Evolutionary conservation across 805 yeast genomes (phyloP).

Genomic region (Suhomyces kilbournensis): DNA sequence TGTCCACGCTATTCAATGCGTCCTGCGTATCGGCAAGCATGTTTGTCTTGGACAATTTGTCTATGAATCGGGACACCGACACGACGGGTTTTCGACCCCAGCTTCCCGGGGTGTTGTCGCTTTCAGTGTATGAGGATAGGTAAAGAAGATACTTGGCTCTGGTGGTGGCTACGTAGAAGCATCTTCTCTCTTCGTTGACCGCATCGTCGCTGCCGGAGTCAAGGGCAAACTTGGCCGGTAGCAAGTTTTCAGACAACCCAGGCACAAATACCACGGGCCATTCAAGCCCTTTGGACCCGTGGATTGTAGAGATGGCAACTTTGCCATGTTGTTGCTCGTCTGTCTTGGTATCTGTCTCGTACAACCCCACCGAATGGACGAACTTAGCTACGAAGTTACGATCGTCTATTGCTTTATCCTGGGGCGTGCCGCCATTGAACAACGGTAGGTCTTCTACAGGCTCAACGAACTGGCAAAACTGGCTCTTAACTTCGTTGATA

Average conservation of each 20-base stretch:
- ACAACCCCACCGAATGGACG: conserved; percentile 32
- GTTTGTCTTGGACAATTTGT: conserved; percentile 6
- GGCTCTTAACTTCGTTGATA: conserved; percentile 38
- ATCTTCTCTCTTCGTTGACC: conserved; percentile 74
- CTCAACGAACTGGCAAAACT: conserved; percentile 33
- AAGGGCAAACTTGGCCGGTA: conserved; percentile 59
- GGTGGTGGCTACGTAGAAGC: conserved; percentile 85
- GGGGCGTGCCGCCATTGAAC: conserved; percentile 8
- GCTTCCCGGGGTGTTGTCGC: conserved; percentile 7
- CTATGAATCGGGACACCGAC: conserved; percentile 28
- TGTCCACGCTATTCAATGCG: conserved; percentile 16
- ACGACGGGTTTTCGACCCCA: conserved; percentile 22
- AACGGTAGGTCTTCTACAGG: conserved; percentile 20
- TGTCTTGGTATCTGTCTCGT: conserved; percentile 22
- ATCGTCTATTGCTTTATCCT: conserved; percentile 9
- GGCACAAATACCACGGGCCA: conserved; percentile 93
- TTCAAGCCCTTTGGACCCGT: conserved; percentile 90
- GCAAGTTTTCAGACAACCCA: conserved; percentile 59
- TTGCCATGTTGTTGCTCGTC: conserved; percentile 22
- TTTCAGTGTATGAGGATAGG: conserved; percentile 33
- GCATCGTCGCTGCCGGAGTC: conserved; percentile 21
- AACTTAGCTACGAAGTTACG: conserved; percentile 23
- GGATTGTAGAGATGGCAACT: conserved; percentile 71
- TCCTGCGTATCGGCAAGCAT: conserved; percentile 10
- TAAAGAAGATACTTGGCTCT: conserved; percentile 66